phyloP scores from a whole-genome alignment of 495 filamentous ascomycete genomes.

The Talaromyces trachyspermus region DNA sequence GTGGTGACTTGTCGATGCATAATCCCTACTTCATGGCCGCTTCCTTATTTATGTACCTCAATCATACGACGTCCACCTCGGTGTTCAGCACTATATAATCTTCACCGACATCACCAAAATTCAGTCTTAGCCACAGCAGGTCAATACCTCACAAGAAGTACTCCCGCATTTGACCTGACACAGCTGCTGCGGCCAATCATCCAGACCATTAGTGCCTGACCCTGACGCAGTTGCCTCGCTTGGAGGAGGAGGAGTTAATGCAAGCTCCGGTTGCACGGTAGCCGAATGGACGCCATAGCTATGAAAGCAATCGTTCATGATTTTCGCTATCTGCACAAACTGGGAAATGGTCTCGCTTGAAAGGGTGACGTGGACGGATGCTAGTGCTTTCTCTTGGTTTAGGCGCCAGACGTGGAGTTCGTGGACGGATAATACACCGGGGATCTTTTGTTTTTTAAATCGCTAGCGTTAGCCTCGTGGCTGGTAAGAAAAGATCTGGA shows the following conservation, averaged over 20 bases:
- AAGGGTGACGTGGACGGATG: conserved; percentile 41
- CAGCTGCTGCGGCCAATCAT: conserved; percentile 8
- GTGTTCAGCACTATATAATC: too few species aligned
- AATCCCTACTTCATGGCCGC: too few species aligned
- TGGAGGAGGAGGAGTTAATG: not conserved
- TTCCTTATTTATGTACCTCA: too few species aligned
- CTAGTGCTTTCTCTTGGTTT: conserved; percentile 42
- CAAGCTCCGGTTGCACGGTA: conserved; percentile 42
- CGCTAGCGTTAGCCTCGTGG: not conserved
- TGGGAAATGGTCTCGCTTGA: conserved; percentile 25
- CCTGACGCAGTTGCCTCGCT: not conserved
- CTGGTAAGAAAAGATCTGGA: not conserved
- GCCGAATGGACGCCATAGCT: conserved; percentile 46
- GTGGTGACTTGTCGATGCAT: too few species aligned
- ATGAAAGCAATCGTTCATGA: conserved; percentile 43
- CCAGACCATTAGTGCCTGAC: too few species aligned
- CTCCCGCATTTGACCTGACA: conserved; percentile 29
- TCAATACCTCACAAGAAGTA: conserved; percentile 24
- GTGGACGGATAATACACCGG: conserved; percentile 38
- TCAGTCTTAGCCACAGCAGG: conserved; percentile 22
- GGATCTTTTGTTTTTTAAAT: conserved; percentile 23
- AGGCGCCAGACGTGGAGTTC: conserved; percentile 49
- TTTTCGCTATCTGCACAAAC: conserved; percentile 33
- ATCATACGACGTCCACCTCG: too few species aligned
- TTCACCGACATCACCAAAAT: too few species aligned